phyloP scores from a whole-genome alignment of 192 early-diverging fungal genomes.

The Podila horticola region DNA sequence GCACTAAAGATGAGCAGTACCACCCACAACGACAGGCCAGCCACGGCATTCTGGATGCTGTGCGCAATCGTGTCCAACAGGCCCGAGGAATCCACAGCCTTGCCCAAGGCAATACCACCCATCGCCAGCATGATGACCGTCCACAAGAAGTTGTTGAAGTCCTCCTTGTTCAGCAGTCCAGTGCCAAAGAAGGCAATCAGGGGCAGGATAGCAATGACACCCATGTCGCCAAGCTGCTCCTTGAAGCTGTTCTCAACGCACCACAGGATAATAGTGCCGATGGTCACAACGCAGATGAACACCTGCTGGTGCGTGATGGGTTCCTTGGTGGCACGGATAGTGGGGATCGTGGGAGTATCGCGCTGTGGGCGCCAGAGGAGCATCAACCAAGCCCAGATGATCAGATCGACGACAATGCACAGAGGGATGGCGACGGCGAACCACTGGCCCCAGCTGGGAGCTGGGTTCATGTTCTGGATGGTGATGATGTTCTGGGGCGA shows the following conservation, averaged over 20 bases:
- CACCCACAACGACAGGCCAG: conserved; percentile 58
- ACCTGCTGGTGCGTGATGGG: conserved; percentile 58
- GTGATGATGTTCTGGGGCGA: conserved; percentile 85
- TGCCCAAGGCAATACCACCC: conserved; percentile 81
- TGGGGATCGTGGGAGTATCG: conserved; percentile 56
- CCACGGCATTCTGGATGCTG: conserved; percentile 62
- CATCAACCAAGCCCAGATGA: conserved; percentile 72
- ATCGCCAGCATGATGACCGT: conserved; percentile 72
- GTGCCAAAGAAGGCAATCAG: conserved; percentile 79
- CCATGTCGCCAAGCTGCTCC: conserved; percentile 73
- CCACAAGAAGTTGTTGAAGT: conserved; percentile 76
- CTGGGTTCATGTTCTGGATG: conserved; percentile 77
- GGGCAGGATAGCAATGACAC: conserved; percentile 76
- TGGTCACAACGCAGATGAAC: conserved; percentile 66
- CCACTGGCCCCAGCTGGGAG: conserved; percentile 76
- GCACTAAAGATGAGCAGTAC: conserved; percentile 68
- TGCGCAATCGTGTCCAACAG: conserved; percentile 71
- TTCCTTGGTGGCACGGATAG: conserved; percentile 55
- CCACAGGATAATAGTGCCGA: conserved; percentile 77
- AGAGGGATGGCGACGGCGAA: conserved; percentile 76
- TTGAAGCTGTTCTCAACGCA: conserved; percentile 71
- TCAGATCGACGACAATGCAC: conserved; percentile 67
- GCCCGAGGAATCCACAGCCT: conserved; percentile 76
- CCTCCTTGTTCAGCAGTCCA: conserved; percentile 77
- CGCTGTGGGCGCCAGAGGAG: conserved; percentile 70